Evolutionary conservation across 2,329 filamentous ascomycete genomes (phyloP), one percentile per base, ranked within the genome.

Genomic region (Podosphaera xanthii): DNA sequence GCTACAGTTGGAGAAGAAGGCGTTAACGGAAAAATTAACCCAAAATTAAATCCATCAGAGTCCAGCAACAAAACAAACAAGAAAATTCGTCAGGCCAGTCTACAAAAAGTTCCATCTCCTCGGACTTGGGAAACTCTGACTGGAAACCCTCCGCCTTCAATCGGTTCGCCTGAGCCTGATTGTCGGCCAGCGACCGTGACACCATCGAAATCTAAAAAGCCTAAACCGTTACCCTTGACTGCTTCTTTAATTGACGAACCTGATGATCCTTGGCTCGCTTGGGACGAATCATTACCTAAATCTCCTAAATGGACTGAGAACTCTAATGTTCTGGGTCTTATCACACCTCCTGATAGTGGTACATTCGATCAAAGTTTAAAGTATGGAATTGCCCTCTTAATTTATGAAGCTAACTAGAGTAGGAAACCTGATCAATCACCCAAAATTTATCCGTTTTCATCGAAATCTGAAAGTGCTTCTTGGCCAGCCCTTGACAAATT

Each of bases 1-100:
- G 94, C 91, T 12, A 95, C 92, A 0, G 89, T 98, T 5, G 92
- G 92, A 33, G 92, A 98, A 59, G 92, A 98, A 72, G 87, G 83
- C 14, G 80, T 88, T 62, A 81, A 76, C 61, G 83, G 81, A 49
- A 61, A 62, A 31, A 61, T 61, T 10, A 65, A 63, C 44, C 59
- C 60, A 56, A 50, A 61, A 72, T 72, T 8, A 22, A 33, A 50
- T 22, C 22, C 40, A 70, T 71, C 61, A 68, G 71, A 61, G 64
- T 60, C 65, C 34, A 57, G 14, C n/a, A 30, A 31, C 38, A 44
- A 48, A 46, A 22, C 38, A 10, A 2, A 5, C 36, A 63, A 60
- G 63, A 73, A 71, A 64, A 68, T 69, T 59, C 72, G 70, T 65
- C 70, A 71, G 56, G 59, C 59, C 5, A 58, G 62, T 40, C 64